A percentile compares a stretch with the other conserved stretches of the same genome.
Conservation (phyloP, 306 rosid species). For the Sphenostylis stenocarpa region DNA sequence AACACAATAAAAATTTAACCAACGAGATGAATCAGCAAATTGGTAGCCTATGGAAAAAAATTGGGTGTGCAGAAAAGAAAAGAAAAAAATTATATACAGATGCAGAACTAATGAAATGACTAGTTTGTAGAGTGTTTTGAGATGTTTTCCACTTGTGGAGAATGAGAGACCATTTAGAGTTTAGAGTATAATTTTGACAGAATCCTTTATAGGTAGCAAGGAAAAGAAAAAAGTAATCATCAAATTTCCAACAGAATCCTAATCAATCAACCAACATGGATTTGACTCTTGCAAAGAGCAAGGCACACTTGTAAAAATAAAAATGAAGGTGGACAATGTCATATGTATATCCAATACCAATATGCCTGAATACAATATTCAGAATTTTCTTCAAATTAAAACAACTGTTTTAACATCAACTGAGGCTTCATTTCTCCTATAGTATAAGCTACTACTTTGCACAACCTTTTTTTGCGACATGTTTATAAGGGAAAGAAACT, state of each 20-base stretch:
- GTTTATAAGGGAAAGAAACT: not conserved
- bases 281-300: constrained; percentile 15
- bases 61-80: not conserved
- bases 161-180: not conserved
- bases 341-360: not conserved
- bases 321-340: not conserved
- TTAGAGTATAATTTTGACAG: not conserved
- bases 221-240: not conserved
- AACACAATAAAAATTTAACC: constrained; percentile 1
- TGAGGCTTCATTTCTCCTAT: not conserved
- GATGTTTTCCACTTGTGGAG: not conserved
- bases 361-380: not conserved
- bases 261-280: not conserved
- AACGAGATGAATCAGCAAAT: not conserved
- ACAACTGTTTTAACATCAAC: not conserved
- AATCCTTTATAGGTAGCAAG: not conserved
- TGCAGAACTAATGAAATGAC: not conserved
- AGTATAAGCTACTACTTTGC: not conserved
- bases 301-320: not conserved
- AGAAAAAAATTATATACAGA: not conserved
- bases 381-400: not conserved
- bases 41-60: constrained; percentile 12
- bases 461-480: not conserved
- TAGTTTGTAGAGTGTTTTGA: not conserved
- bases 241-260: not conserved